These are phyloP conservation scores for Aureobasidium mangrovei DNA, from an alignment of 2,329 filamentous ascomycete species.

Conservation along the genomic window DNA sequence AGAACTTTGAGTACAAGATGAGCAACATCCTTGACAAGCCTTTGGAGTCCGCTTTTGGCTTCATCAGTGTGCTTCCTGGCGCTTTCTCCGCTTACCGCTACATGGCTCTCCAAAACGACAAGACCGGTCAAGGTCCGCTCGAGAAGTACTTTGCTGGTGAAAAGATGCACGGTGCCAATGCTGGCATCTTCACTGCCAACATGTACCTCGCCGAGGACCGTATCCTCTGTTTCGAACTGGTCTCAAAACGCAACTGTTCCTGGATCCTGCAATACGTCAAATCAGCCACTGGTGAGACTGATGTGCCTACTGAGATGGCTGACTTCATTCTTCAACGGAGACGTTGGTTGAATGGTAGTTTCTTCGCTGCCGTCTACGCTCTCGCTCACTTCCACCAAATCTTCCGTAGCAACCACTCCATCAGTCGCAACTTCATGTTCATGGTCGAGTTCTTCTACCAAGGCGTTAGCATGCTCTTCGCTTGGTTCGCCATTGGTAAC, in stretches of 20 bases:
- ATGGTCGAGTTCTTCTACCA: slow-evolving; percentile 91
- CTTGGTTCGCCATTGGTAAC: slow-evolving; percentile 96
- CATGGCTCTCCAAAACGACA: slow-evolving; percentile 90
- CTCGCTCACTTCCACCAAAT: slow-evolving; percentile 94
- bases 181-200: slow-evolving; percentile 95
- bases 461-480: slow-evolving; percentile 93
- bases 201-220: slow-evolving; percentile 99
- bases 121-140: slow-evolving; percentile 81
- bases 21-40: slow-evolving; percentile 98
- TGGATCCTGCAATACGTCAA: slow-evolving; percentile 99
- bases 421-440: slow-evolving; percentile 80
- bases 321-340: slow-evolving; percentile 93
- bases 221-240: slow-evolving; percentile 96
- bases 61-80: slow-evolving; percentile 92
- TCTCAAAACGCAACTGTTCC: slow-evolving; percentile 92
- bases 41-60: slow-evolving; percentile 92
- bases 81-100: slow-evolving; percentile 98
- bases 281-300: slow-evolving; percentile 90
- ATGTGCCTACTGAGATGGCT: slow-evolving; percentile 87
- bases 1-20: slow-evolving; percentile 99
- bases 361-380: slow-evolving; percentile 95
- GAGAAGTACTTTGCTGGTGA: slow-evolving; percentile 97
- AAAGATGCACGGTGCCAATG: slow-evolving; percentile 86
- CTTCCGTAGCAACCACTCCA: slow-evolving; percentile 83
- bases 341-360: slow-evolving; percentile 95